Base-by-base conservation (phyloP, 2,329 filamentous ascomycete genomes). In the Exophiala lecanii-corni region DNA sequence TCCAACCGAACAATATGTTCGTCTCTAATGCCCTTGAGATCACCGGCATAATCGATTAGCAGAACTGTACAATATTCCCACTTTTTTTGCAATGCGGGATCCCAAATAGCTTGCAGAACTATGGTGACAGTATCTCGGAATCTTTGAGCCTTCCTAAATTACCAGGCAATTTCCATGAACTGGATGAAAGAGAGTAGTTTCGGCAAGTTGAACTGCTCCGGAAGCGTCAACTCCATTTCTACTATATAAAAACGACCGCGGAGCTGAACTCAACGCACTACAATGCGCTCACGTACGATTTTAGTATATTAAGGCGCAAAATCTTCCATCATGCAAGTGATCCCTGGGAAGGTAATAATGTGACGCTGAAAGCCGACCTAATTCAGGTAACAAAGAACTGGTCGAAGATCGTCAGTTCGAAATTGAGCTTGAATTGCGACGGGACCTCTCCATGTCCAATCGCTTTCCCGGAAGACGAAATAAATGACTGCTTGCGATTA, bases 21-120 rank as follows among this genome's bases (percentile, higher is more conserved):
- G 49, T 62, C 2, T 53, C 49, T 16, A 40, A 61, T 4, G 43
- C 59, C 20, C 53, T 57, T 36, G 57, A 61, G 5, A 62, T 70
- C 16, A 55, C 54, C 19, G 47, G 62, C 20, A 46, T 70, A 1
- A 66, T 70, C 25, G 66, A 71, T 45, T 70, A 65, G 66, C 65
- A 70, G 50, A 58, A 69, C 49, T 55, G 54, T 28, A 33, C 57
- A 2, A 51, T 60, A 18, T 59, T 67, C n/a, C 67, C 65, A 3
- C 59, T 61, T 7, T 62, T 65, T 36, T 55, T 67, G 4, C 54
- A 57, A 9, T 57, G 61, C 25, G 62, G 62, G 2, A 65, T 72
- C 35, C 67, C 67, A 17, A 54, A 55, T 5, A 50, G 50, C 19
- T 64, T 71, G 45, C 59, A 68, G 47, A 69, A 70, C 43, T 68